Evolutionary conservation across 345 rosid genomes (phyloP).

Genomic region (Balakata baccata): DNA sequence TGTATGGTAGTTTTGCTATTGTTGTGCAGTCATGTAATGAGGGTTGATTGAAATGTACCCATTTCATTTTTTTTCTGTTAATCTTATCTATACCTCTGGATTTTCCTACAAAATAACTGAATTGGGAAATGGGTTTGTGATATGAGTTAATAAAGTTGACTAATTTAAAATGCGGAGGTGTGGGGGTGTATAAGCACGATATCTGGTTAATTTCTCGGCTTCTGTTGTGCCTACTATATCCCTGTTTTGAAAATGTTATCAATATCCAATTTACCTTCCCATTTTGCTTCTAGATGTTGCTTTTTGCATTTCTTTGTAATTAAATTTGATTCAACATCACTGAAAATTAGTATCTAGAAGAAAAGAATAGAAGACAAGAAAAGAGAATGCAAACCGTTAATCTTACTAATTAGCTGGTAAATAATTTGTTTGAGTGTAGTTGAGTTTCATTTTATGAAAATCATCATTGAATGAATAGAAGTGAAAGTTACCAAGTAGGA

Average conservation of each 20-base stretch:
- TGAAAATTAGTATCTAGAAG: background rate
- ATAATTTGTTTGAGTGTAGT: background rate
- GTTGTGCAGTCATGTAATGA: slow-evolving; percentile 31
- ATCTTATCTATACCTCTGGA: slow-evolving; percentile 19
- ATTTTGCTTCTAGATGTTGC: background rate
- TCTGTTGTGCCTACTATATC: background rate
- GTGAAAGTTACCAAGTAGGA: background rate
- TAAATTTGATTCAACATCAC: background rate
- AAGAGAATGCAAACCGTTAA: background rate
- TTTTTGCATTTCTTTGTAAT: background rate
- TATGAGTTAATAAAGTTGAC: background rate
- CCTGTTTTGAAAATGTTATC: background rate
- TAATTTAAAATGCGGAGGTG: background rate
- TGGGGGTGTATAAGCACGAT: background rate
- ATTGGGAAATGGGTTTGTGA: slow-evolving; percentile 18
- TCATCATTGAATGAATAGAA: background rate
- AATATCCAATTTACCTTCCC: background rate
- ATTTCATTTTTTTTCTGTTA: background rate
- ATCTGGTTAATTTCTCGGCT: background rate
- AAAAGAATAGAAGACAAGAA: background rate
- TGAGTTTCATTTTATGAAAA: background rate
- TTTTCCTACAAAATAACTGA: slow-evolving; percentile 11
- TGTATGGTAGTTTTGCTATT: background rate
- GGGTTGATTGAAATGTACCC: slow-evolving; percentile 22
- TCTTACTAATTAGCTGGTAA: background rate